These are phyloP conservation scores for Apiospora aurea DNA, from an alignment of 2,329 filamentous ascomycete genomes.

Conservation along the genomic window DNA sequence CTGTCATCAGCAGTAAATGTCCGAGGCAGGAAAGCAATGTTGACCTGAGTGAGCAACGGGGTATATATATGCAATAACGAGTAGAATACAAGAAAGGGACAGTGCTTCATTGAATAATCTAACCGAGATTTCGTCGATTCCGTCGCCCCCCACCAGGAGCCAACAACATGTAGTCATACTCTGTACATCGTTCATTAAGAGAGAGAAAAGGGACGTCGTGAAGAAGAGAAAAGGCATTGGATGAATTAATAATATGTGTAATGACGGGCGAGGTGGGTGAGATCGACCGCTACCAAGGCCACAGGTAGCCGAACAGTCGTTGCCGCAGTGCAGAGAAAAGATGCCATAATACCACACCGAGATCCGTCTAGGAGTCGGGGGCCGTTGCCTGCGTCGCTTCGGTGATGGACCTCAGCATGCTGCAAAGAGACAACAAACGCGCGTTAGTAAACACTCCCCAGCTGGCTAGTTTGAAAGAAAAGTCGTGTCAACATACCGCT, in stretches of 20 bases:
- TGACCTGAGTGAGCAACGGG: background rate
- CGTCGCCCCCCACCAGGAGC: background rate
- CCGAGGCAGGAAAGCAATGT: background rate
- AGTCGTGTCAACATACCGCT: slow-evolving; percentile 43
- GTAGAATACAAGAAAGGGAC: slow-evolving; percentile 10
- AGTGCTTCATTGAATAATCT: background rate
- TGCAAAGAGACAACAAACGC: slow-evolving; percentile 24
- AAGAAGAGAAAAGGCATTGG: background rate
- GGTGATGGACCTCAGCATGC: slow-evolving; percentile 46
- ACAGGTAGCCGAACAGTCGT: background rate
- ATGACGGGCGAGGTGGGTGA: background rate
- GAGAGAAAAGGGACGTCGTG: background rate
- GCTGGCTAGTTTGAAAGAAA: background rate
- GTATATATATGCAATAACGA: slow-evolving; percentile 14
- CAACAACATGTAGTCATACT: background rate
- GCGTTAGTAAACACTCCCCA: slow-evolving; percentile 15
- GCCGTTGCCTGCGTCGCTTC: slow-evolving; percentile 33
- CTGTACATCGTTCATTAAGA: background rate
- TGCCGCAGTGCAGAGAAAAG: background rate
- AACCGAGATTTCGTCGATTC: background rate
- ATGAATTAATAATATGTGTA: background rate
- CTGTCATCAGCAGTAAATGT: background rate
- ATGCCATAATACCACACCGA: background rate
- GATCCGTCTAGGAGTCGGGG: slow-evolving; percentile 27
- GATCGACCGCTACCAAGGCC: background rate